Evolutionary conservation across 2,329 filamentous ascomycete species (phyloP).

Genomic region (Magnaporthales sp.): DNA sequence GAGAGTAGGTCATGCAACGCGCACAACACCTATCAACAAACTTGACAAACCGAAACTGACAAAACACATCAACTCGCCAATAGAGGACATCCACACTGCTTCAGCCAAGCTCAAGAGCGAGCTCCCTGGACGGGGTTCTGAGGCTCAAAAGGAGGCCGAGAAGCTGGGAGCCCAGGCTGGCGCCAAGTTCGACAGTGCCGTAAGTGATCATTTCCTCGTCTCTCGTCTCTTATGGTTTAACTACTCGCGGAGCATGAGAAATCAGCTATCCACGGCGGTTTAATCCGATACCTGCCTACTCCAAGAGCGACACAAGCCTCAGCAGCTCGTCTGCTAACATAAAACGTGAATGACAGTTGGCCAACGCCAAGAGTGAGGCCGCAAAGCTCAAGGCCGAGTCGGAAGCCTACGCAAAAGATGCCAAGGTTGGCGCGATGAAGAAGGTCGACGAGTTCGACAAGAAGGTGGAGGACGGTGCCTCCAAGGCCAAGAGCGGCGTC

Average conservation of each 20-base stretch:
- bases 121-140: conserved; percentile 51
- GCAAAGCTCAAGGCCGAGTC: conserved; percentile 52
- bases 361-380: conserved; percentile 55
- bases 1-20: conserved; percentile 53
- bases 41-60: background rate
- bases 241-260: background rate
- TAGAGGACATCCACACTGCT: conserved; percentile 69
- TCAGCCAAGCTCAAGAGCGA: conserved; percentile 59
- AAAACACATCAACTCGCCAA: background rate
- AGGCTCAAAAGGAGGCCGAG: conserved; percentile 57
- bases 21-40: background rate
- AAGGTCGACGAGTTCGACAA: conserved; percentile 78
- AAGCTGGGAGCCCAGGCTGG: conserved; percentile 53
- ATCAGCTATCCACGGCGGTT: background rate
- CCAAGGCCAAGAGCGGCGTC: conserved; percentile 76
- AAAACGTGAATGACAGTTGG: conserved; percentile 31
- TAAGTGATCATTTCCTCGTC: conserved; percentile 34
- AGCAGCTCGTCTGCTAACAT: background rate
- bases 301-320: background rate
- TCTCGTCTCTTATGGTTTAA: background rate
- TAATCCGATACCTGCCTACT: background rate
- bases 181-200: conserved; percentile 58
- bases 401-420: conserved; percentile 52
- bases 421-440: conserved; percentile 55
- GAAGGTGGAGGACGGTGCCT: conserved; percentile 67